Percentiles rank a stretch among this genome's conserved stretches.
These are phyloP conservation scores for Hirsutella thompsonii DNA, from an alignment of 2,329 filamentous ascomycete genomes.

Conservation along the genomic window DNA sequence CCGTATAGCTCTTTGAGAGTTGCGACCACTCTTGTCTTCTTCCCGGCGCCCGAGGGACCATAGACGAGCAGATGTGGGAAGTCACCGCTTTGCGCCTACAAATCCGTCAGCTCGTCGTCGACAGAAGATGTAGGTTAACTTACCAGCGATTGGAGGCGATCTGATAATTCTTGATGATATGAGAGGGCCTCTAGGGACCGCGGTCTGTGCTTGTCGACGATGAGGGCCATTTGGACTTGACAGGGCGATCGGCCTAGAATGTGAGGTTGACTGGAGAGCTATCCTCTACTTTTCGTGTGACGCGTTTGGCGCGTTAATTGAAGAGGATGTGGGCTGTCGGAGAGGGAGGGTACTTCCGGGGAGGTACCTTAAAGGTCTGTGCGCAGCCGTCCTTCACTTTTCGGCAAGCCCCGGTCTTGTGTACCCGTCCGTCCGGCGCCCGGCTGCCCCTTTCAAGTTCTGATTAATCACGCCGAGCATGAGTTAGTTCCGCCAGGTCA, in stretches of 20 bases:
- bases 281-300: slow-evolving; percentile 8
- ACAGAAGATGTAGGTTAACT: not conserved
- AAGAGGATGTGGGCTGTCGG: not conserved
- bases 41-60: slow-evolving; percentile 89
- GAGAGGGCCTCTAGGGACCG: slow-evolving; percentile 65
- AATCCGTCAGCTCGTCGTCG: slow-evolving; percentile 1
- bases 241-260: slow-evolving; percentile 4
- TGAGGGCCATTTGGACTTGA: slow-evolving; percentile 44
- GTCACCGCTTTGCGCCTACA: slow-evolving; percentile 85
- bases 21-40: slow-evolving; percentile 93
- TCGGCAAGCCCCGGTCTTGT: too few species aligned
- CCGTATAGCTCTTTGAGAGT: slow-evolving; percentile 93
- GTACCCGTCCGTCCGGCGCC: too few species aligned
- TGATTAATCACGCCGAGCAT: too few species aligned
- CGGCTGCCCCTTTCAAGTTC: too few species aligned
- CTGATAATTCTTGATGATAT: slow-evolving; percentile 82
- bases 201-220: slow-evolving; percentile 61
- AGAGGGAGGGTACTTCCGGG: not conserved
- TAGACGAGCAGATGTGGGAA: slow-evolving; percentile 97
- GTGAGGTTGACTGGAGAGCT: slow-evolving; percentile 2
- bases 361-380: too few species aligned
- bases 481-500: too few species aligned
- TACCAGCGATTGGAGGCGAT: slow-evolving; percentile 76
- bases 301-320: slow-evolving; percentile 3
- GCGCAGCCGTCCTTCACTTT: too few species aligned